Evolutionary conservation across 2,329 filamentous ascomycete species (phyloP), one percentile per base, ranked within the genome.

Genomic region (Paecilomyces niveus): DNA sequence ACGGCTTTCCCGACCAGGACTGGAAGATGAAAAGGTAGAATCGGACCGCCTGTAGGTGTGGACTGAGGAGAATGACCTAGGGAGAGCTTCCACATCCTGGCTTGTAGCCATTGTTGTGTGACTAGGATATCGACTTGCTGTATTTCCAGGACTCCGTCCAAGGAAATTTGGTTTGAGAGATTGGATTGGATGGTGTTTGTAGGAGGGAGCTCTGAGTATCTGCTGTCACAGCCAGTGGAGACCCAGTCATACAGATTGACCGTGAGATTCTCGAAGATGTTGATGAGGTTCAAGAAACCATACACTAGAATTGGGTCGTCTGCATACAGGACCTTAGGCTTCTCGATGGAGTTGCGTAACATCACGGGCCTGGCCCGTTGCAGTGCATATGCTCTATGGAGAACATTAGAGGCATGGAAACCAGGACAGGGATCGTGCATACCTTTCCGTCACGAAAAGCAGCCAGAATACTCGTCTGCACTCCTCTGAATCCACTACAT

Each of bases 381-480:
- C 31, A 92, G 77, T 54, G 87, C 87, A 69, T 91, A 91, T 11
- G 88, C 84, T 72, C 86, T 87, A 55, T 33, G 52, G 32, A 26
- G 26, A 32, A 57, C 26, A 33, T 61, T 58, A 61, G 31, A 15
- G 22, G 39, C 6, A 32, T 21, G 7, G 13, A 54, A 10, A 45
- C 3, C 10, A 49, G 3, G 39, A 15, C 18, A 7, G 51, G 51
- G 53, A 10, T 15, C 51, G 22, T 3, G 67, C 74, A 66, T 73
- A 87, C 85, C 88, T 83, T 75, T 92, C 89, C 8, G 85, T 85
- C 0, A 88, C 80, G 66, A 88, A 87, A 8, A 91, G 76, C 9
- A 91, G 78, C 88, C 89, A 92, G 68, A 86, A 92, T 0, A 91
- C 76, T 32, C 88, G 82, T 58, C 89, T 80, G 64, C 83, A 81